phyloP scores from a whole-genome alignment of 176 grass and related monocot genomes.

The Raddia guianensis region DNA sequence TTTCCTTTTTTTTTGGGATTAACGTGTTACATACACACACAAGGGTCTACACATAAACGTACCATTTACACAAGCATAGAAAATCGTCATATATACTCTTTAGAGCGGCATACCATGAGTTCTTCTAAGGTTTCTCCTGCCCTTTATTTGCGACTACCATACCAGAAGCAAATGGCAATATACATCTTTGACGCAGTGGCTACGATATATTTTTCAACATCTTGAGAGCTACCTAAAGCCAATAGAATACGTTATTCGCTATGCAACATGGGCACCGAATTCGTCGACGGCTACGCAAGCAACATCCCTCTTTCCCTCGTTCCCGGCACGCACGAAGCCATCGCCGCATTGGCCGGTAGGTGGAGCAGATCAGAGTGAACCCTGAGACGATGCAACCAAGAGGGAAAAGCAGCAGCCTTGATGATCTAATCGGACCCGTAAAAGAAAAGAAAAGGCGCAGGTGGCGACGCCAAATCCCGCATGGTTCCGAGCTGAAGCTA shows the following conservation, averaged over 20 bases:
- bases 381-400: background rate
- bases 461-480: background rate
- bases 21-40: no score
- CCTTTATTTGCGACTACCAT: no score
- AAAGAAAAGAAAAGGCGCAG: background rate
- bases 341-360: constrained; percentile 31
- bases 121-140: no score
- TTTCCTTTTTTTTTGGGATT: no score
- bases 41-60: no score
- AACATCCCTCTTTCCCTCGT: constrained; percentile 9
- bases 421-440: background rate
- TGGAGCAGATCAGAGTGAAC: background rate
- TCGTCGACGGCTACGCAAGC: constrained; percentile 23
- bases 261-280: background rate
- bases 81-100: no score
- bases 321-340: constrained; percentile 36
- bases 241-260: background rate
- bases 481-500: constrained; percentile 1
- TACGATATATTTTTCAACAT: background rate
- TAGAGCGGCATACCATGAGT: no score
- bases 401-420: background rate
- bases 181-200: no score
- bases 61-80: no score
- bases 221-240: background rate
- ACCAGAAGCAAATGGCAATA: no score